Evolutionary conservation across 345 rosid species (phyloP).

Genomic region (Noccaea caerulescens): DNA sequence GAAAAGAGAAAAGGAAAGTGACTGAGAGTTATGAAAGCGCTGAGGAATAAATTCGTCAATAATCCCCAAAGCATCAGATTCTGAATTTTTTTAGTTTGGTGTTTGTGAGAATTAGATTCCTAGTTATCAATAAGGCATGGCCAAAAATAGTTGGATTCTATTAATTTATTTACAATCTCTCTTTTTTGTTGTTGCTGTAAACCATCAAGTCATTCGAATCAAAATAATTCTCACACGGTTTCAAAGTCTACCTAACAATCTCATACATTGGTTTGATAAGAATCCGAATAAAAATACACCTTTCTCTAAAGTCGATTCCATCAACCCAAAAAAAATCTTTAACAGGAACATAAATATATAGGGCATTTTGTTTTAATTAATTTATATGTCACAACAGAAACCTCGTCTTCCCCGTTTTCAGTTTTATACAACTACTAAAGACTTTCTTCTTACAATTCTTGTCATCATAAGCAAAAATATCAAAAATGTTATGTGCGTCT

Average conservation of each 20-base stretch:
- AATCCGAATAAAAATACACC: conserved; percentile 35
- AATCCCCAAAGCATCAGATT: conserved; percentile 36
- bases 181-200: neutral
- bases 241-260: conserved; percentile 16
- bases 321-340: conserved; percentile 12
- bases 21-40: conserved; percentile 30
- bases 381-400: conserved; percentile 23
- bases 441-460: neutral
- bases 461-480: neutral
- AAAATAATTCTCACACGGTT: conserved; percentile 30
- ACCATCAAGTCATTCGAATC: conserved; percentile 2
- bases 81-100: conserved; percentile 23
- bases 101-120: conserved; percentile 41
- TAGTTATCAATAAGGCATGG: conserved; percentile 32
- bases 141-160: neutral
- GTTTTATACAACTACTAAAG: neutral
- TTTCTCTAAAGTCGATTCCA: conserved; percentile 36
- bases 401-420: neutral
- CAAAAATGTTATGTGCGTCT: conserved; percentile 52
- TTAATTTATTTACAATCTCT: neutral
- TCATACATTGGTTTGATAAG: conserved; percentile 37
- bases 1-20: neutral
- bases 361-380: neutral
- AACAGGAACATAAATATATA: neutral
- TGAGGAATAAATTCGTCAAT: conserved; percentile 39